A percentile compares a stretch with the other conserved stretches of the same genome.
Evolutionary conservation across 768 basidiomycete species (phyloP).

Genomic region (Pholiota molesta): DNA sequence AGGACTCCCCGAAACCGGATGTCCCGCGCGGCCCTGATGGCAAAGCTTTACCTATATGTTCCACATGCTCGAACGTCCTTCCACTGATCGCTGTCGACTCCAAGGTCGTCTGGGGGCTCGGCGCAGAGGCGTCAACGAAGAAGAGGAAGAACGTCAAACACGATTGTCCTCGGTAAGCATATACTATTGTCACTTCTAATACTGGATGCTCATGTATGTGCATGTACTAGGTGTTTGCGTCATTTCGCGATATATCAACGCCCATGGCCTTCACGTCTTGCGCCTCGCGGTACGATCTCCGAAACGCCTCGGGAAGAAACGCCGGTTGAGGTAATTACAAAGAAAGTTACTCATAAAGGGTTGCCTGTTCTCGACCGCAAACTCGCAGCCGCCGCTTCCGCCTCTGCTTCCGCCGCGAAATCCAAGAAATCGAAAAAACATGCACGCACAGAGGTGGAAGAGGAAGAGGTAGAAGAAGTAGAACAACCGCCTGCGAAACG

Average conservation of each 20-base stretch:
- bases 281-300: conserved; percentile 48
- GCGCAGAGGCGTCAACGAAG: conserved; percentile 50
- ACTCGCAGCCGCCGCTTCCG: conserved; percentile 42
- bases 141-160: conserved; percentile 66
- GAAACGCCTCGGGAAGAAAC: conserved; percentile 56
- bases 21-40: conserved; percentile 64
- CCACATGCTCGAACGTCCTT: conserved; percentile 70
- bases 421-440: conserved; percentile 32
- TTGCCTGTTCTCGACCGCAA: conserved; percentile 58
- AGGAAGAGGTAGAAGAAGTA: conserved; percentile 24
- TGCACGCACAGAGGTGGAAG: conserved; percentile 30
- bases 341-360: conserved; percentile 54
- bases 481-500: conserved; percentile 43
- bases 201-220: background rate
- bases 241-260: conserved; percentile 77
- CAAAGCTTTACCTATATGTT: conserved; percentile 68
- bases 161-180: conserved; percentile 74
- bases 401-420: conserved; percentile 24
- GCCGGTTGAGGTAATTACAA: conserved; percentile 47
- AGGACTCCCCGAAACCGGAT: conserved; percentile 42
- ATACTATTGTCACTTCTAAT: conserved; percentile 1
- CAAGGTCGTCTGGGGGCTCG: conserved; percentile 75
- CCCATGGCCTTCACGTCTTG: conserved; percentile 69
- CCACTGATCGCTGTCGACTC: conserved; percentile 79
- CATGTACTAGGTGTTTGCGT: conserved; percentile 64